Base-by-base conservation (phyloP, 164 flowering plant genomes). In the Berberis thunbergii region DNA sequence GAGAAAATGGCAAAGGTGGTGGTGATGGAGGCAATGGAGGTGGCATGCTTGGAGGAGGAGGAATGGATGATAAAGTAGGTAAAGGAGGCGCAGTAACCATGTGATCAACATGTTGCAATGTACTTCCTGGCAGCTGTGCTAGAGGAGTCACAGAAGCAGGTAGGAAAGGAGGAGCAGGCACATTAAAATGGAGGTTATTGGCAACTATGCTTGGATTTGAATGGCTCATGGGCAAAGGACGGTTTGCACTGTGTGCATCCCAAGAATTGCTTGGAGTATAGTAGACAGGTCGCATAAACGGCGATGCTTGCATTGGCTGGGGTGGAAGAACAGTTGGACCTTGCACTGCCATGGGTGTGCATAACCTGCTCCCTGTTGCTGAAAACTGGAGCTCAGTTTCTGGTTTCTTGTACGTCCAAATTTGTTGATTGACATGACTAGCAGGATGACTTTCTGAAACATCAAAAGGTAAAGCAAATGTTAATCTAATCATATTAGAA, bases 121-220 rank as follows among this genome's bases (percentile, higher is more conserved):
- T 66, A 71, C 69, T 74, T 64, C 85, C 92, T n/a, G 80, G 81
- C n/a, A 87, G 39, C 54, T 82, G 94, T 10, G 87, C 70, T 56
- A 87, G 80, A 45, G 98, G 97, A 59, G 91, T 85, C 72, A 93
- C 90, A 65, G 97, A 82, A 64, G 92, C 80, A 54, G 87, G 86
- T 59, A 80, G 6, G 69, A 82, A 86, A 57, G 96, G 89, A 59
- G 86, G 71, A n/a, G 79, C 72, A 63, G 71, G 72, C 48, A 74
- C 64, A 71, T 66, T 74, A 60, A 64, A 70, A 58, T 77, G 87
- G 66, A 79, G 63, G 69, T 65, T 78, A 66, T 68, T 74, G 54
- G 78, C 79, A 64, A 73, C 59, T 13, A 74, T 72, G 56, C 75
- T 75, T 26, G 87, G 71, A 43, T 82, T 67, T 43, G 74, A 49